Conservation (phyloP, 345 rosid species). For the Eucalyptus victrix region DNA sequence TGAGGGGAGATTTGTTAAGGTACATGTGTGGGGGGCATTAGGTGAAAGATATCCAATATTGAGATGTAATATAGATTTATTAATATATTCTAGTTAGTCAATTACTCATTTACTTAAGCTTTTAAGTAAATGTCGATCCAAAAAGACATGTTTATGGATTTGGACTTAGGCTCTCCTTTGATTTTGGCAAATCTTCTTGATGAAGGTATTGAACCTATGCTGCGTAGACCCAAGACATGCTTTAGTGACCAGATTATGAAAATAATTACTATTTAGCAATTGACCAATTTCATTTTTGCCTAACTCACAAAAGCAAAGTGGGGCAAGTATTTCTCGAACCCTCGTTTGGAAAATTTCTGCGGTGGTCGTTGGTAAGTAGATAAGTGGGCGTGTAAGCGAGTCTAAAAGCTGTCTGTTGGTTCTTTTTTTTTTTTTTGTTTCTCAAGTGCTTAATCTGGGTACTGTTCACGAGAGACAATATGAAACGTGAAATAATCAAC, state of each 20-base stretch:
- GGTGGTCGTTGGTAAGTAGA: background rate
- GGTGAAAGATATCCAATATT: background rate
- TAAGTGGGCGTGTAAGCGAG: background rate
- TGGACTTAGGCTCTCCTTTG: background rate
- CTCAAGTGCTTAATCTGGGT: background rate
- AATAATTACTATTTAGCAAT: background rate
- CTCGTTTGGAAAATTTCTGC: background rate
- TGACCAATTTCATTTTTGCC: background rate
- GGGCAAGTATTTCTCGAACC: background rate
- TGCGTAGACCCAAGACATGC: background rate
- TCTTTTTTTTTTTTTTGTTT: background rate
- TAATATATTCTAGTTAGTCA: background rate
- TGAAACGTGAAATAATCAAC: background rate
- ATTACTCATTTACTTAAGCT: background rate
- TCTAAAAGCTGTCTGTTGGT: background rate
- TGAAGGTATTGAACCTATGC: background rate
- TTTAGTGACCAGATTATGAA: background rate
- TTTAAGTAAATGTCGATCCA: background rate
- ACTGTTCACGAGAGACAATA: background rate
- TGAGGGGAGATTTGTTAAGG: background rate
- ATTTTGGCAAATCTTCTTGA: background rate
- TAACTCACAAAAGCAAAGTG: background rate
- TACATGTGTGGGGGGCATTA: background rate
- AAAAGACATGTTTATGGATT: background rate
- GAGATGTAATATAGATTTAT: background rate